Evolutionary conservation across 768 basidiomycete species (phyloP), one percentile per base, ranked within the genome.

Genomic region (Mycena chlorophos): DNA sequence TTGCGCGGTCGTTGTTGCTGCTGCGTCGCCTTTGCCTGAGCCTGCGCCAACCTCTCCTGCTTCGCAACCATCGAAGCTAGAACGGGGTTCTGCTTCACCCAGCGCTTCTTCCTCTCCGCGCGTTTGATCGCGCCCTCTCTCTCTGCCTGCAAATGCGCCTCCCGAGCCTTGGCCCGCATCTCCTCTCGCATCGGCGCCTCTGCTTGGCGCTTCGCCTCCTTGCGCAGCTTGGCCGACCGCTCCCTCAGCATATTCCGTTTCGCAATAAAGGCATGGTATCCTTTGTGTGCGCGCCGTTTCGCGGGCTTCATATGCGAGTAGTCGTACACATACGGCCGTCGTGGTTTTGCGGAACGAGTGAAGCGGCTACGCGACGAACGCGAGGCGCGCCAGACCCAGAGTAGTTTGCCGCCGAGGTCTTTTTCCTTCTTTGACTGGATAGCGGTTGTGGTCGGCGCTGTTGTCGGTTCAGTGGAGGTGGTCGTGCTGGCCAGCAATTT

Each of bases 221-320:
- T 46, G 8, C 29, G 12, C 37, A 39, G 46, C 3, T 40, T 40
- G 27, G 39, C 27, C 20, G 56, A 43, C 27, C 48, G 39, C 3
- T 30, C 47, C 4, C 10, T 12, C 17, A 62, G 46, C 14, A 23
- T 26, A 22, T 28, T 42, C 26, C 51, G 54, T 31, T 62, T 55
- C 5, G 17, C 56, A 1, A 51, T 42, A 12, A 62, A 37, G 50
- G 57, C 60, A 10, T 38, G 4, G 31, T 56, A 53, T 38, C 29
- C 51, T 38, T 22, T 29, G 43, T 52, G 60, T 29, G 56, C 60
- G 34, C 54, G 55, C 39, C 54, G 60, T 42, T 62, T 62, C 19
- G 39, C 38, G 3, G 50, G 20, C n/a, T 62, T 62, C 60, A 62
- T 62, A 26, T 62, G 60, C 46, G 60, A 62, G 51, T 16, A 62